phyloP scores from a whole-genome alignment of 352 stramenopile genomes.

The Paralagenidium karlingii region DNA sequence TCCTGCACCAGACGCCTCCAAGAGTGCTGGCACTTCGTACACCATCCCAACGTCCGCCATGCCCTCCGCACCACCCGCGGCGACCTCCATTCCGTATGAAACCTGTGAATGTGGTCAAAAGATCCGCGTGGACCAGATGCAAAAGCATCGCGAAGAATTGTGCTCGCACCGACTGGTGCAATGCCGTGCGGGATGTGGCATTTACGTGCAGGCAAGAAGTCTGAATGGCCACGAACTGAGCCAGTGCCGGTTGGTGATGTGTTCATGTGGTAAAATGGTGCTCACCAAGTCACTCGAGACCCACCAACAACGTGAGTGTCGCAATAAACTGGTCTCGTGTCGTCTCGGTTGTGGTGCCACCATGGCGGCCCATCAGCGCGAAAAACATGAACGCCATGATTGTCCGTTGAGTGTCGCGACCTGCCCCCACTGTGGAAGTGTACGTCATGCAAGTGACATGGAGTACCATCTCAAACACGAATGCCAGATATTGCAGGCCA shows the following conservation, averaged over 20 bases:
- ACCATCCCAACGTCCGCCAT: no score
- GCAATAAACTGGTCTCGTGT: slow-evolving; percentile 23
- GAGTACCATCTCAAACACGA: slow-evolving; percentile 20
- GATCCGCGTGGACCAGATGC: slow-evolving; percentile 10
- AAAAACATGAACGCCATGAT: slow-evolving; percentile 42
- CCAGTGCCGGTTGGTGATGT: slow-evolving; percentile 52
- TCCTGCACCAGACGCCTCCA: no score
- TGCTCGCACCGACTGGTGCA: slow-evolving; percentile 29
- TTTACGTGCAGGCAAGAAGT: slow-evolving; percentile 30
- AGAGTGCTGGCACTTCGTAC: no score
- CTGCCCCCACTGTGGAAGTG: slow-evolving; percentile 21
- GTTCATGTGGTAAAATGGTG: slow-evolving; percentile 50
- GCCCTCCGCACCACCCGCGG: no score
- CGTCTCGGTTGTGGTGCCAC: slow-evolving; percentile 18
- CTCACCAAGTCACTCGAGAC: slow-evolving; percentile 33
- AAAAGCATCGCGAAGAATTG: slow-evolving; percentile 12
- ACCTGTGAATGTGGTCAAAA: slow-evolving; percentile 32
- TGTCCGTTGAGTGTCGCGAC: slow-evolving; percentile 20
- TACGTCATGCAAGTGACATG: slow-evolving; percentile 27
- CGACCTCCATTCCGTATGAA: not conserved
- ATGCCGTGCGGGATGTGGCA: slow-evolving; percentile 34
- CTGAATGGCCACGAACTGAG: slow-evolving; percentile 55
- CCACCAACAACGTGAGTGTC: slow-evolving; percentile 37
- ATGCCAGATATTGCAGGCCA: slow-evolving; percentile 20
- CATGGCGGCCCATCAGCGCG: slow-evolving; percentile 18